A percentile compares a stretch with the other conserved stretches of the same genome.
Conservation (phyloP, 2,329 filamentous ascomycete genomes). For the Cercospora zeae-maydis region DNA sequence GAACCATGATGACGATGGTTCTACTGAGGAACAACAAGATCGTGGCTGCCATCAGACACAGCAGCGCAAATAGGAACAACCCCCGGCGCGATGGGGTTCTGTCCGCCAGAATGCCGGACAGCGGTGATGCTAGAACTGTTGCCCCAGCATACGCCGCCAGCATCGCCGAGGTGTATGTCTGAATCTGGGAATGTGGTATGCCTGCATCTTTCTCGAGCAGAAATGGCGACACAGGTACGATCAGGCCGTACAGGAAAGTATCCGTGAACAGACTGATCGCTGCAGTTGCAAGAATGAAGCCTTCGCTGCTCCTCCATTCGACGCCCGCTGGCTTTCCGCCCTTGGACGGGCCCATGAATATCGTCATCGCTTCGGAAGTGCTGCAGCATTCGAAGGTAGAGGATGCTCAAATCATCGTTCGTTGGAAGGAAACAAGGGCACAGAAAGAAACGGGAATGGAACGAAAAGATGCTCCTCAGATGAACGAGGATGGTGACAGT, state of each 20-base stretch:
- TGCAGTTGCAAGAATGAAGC: neutral
- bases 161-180: neutral
- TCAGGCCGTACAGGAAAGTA: constrained; percentile 54
- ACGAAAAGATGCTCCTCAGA: too few relatives aligned
- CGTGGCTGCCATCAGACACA: neutral
- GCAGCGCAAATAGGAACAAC: neutral
- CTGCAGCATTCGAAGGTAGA: too few relatives aligned
- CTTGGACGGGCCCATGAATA: too few relatives aligned
- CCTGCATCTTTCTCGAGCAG: constrained; percentile 49
- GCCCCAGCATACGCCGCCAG: neutral
- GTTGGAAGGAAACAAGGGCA: too few relatives aligned
- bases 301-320: too few relatives aligned
- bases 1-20: neutral
- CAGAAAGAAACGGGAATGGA: too few relatives aligned
- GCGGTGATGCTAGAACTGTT: neutral
- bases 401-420: too few relatives aligned
- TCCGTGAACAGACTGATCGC: constrained; percentile 53
- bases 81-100: neutral
- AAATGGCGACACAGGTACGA: constrained; percentile 55
- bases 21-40: neutral
- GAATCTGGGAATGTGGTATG: constrained; percentile 45
- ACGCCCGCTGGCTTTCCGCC: too few relatives aligned
- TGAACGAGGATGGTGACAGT: too few relatives aligned
- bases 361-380: too few relatives aligned
- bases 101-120: neutral